Evolutionary conservation across 139 green algal genomes (phyloP).

Genomic region (Pycnococcus provasolii): DNA sequence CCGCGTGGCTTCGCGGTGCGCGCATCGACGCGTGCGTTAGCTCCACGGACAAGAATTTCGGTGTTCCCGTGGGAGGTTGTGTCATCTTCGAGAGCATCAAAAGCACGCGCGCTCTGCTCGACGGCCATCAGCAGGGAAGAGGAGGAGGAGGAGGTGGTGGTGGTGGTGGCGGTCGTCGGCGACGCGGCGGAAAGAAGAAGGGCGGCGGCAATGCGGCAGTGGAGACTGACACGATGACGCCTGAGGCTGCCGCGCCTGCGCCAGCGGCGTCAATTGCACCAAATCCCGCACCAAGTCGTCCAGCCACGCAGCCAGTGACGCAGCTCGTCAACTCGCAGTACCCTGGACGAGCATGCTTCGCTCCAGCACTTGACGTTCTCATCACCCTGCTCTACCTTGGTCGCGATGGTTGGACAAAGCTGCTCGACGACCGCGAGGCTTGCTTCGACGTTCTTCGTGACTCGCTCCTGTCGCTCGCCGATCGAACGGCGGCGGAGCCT

Average conservation of each 20-base stretch:
- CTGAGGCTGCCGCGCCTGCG: too few relatives aligned
- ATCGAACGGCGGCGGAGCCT: too few relatives aligned
- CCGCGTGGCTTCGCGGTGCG: slow-evolving; percentile 38
- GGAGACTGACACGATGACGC: too few relatives aligned
- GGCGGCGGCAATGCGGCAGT: not conserved
- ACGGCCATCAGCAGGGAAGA: slow-evolving; percentile 45
- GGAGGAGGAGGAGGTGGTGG: slow-evolving; percentile 26
- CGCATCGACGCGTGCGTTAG: slow-evolving; percentile 86
- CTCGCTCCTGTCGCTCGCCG: slow-evolving; percentile 35
- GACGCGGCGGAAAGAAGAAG: slow-evolving; percentile 8
- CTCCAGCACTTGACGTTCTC: slow-evolving; percentile 71
- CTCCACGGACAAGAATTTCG: slow-evolving; percentile 91
- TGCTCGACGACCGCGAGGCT: slow-evolving; percentile 57
- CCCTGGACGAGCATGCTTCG: slow-evolving; percentile 64
- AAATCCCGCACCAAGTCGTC: too few relatives aligned
- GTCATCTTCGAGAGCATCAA: not conserved
- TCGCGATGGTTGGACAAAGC: slow-evolving; percentile 41
- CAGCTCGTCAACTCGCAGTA: slow-evolving; percentile 34
- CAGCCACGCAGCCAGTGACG: not conserved
- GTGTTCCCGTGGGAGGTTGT: slow-evolving; percentile 78
- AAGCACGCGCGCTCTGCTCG: slow-evolving; percentile 15
- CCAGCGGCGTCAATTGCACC: too few relatives aligned
- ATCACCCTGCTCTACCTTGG: slow-evolving; percentile 89
- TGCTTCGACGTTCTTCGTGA: slow-evolving; percentile 46
- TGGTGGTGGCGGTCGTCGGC: slow-evolving; percentile 51